Evolutionary conservation across 768 basidiomycete species (phyloP).

Genomic region (Serendipita sp.): DNA sequence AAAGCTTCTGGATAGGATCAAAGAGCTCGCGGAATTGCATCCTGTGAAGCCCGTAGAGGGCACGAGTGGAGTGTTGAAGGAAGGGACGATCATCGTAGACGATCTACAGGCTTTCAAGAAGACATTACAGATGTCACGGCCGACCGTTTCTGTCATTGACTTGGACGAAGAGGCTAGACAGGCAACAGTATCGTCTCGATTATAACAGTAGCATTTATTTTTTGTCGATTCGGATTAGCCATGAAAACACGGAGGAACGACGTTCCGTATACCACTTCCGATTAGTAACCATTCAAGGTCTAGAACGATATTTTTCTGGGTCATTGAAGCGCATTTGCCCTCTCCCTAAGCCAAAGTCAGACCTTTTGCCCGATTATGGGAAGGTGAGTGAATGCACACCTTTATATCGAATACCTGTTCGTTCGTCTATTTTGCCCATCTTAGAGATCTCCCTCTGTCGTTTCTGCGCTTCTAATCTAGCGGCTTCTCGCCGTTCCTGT

Average conservation of each 20-base stretch:
- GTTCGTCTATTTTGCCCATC: background rate
- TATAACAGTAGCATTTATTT: too few relatives aligned
- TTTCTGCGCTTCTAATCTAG: slow-evolving; percentile 14
- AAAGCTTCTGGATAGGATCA: slow-evolving; percentile 38
- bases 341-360: too few relatives aligned
- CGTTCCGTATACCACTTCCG: too few relatives aligned
- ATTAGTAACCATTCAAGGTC: too few relatives aligned
- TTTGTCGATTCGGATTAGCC: too few relatives aligned
- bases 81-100: slow-evolving; percentile 43
- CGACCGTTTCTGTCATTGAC: slow-evolving; percentile 50
- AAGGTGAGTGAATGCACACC: background rate
- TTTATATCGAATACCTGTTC: slow-evolving; percentile 7
- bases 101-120: slow-evolving; percentile 54
- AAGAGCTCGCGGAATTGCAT: slow-evolving; percentile 37
- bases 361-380: too few relatives aligned
- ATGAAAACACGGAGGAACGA: too few relatives aligned
- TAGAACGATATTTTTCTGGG: background rate
- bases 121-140: slow-evolving; percentile 34
- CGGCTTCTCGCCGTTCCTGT: slow-evolving; percentile 36
- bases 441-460: slow-evolving; percentile 2
- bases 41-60: slow-evolving; percentile 21
- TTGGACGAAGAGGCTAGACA: slow-evolving; percentile 33
- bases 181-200: too few relatives aligned
- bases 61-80: slow-evolving; percentile 18
- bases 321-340: slow-evolving; percentile 7